Conservation (phyloP, 2,329 filamentous ascomycete genomes). For the Alternaria triticimaculans region DNA sequence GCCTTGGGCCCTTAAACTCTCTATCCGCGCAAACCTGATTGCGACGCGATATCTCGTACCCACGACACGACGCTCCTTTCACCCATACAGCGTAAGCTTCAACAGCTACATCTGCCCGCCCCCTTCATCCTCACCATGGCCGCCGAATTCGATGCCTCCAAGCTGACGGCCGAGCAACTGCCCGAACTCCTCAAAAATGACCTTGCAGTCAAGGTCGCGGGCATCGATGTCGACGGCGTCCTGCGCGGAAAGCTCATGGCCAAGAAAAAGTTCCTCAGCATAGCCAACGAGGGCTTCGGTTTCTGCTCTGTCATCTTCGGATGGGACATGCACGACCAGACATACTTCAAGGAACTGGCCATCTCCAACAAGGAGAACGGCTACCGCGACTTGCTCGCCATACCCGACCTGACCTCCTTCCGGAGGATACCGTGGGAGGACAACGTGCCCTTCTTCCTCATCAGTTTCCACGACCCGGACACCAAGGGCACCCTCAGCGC, state of each 20-base stretch:
- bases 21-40: conserved; percentile 16
- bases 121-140: conserved; percentile 13
- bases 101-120: background rate
- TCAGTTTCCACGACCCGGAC: conserved; percentile 84
- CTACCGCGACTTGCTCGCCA: conserved; percentile 82
- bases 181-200: conserved; percentile 73
- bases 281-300: conserved; percentile 82
- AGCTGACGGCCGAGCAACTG: conserved; percentile 69
- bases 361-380: conserved; percentile 92
- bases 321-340: conserved; percentile 97
- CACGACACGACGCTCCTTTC: background rate
- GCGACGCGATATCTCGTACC: background rate
- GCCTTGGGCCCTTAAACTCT: conserved; percentile 5
- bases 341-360: conserved; percentile 82
- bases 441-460: conserved; percentile 82
- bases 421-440: conserved; percentile 91
- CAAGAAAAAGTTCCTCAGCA: conserved; percentile 89
- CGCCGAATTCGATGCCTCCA: conserved; percentile 26
- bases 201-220: conserved; percentile 83
- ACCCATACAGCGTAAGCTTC: background rate
- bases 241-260: conserved; percentile 89
- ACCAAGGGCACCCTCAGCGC: conserved; percentile 73
- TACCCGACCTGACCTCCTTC: conserved; percentile 79
- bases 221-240: conserved; percentile 85
- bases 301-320: conserved; percentile 95